Base-by-base conservation (phyloP, 768 basidiomycete species). In the Suillus cothurnatus region DNA sequence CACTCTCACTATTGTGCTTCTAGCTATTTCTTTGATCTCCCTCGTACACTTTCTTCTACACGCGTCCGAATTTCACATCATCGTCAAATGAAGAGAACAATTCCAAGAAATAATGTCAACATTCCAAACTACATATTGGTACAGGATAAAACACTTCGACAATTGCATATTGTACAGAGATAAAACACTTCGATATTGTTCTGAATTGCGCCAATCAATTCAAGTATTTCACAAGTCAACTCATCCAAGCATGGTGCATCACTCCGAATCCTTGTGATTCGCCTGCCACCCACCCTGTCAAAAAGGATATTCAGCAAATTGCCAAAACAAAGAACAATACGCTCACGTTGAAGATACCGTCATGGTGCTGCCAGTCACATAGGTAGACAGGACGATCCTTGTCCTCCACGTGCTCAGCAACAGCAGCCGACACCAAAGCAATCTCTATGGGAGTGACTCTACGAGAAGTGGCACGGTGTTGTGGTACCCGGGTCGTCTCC, bases 281-380 rank as follows among this genome's bases (percentile, higher is more conserved):
- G 64, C 64, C 32, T 50, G 55, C 65, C 63, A 64, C 15, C 63
- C 65, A 41, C 63, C 41, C 65, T 66, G 47, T 19, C 8, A 17
- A 15, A n/a, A 43, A 26, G 8, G 4, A 41, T 4, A 50, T 61
- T 59, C 36, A 67, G 55, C 52, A 15, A 23, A 28, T 34, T 21
- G 19, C 32, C 52, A 45, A 7, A 45, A 58, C 17, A 32, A 38
- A 50, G 23, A n/a, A 45, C 0, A 43, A 59, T 17, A 7, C 4
- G 62, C 71, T 66, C 65, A 74, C 74, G 0, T 65, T 61, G 62
- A 74, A 74, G 36, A 74, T 47, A 21, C 55, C 52, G 15, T 39
- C 36, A 34, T 74, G 72, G 38, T 61, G 64, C 65, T 66, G 65
- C 69, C 71, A 74, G 49, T 74, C 74, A 23, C 68, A 67, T 52